Evolutionary conservation across 192 early-diverging fungal genomes (phyloP).

Genomic region (Ambispora gerdemannii): DNA sequence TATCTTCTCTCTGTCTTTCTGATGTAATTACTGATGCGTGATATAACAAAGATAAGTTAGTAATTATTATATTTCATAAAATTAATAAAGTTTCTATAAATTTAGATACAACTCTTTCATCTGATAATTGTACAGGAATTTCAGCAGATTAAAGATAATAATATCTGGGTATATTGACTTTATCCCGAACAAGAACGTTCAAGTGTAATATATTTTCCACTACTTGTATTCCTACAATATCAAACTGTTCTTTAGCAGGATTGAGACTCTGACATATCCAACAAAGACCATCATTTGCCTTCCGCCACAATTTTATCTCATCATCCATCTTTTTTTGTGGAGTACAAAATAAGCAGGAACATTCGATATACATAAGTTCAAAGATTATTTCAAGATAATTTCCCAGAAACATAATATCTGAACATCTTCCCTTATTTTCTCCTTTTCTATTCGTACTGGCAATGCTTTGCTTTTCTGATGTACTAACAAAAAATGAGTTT

Average conservation of each 20-base stretch:
- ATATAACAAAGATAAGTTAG: slow-evolving; percentile 4
- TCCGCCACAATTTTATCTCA: no score
- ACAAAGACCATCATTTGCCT: not conserved
- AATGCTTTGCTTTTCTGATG: no score
- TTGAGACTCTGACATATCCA: not conserved
- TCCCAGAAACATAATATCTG: not conserved
- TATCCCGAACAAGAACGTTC: slow-evolving; percentile 12
- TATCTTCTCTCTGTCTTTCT: no score
- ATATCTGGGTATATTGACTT: slow-evolving; percentile 11
- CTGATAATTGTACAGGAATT: slow-evolving; percentile 15
- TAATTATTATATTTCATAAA: slow-evolving; percentile 4
- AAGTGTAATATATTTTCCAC: not conserved
- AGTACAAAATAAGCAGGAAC: no score
- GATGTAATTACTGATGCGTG: no score
- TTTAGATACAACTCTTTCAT: no score
- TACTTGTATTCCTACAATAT: not conserved
- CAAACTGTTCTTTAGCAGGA: not conserved
- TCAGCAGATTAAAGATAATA: not conserved
- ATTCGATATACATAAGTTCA: no score
- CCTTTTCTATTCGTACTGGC: no score
- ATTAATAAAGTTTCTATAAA: slow-evolving; percentile 12
- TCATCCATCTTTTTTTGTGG: no score
- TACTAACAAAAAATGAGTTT: no score
- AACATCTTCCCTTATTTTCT: no score
- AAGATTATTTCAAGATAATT: no score